Evolutionary conservation across 108 stramenopile genomes (phyloP).

Genomic region (Cylindrotheca fusiformis): DNA sequence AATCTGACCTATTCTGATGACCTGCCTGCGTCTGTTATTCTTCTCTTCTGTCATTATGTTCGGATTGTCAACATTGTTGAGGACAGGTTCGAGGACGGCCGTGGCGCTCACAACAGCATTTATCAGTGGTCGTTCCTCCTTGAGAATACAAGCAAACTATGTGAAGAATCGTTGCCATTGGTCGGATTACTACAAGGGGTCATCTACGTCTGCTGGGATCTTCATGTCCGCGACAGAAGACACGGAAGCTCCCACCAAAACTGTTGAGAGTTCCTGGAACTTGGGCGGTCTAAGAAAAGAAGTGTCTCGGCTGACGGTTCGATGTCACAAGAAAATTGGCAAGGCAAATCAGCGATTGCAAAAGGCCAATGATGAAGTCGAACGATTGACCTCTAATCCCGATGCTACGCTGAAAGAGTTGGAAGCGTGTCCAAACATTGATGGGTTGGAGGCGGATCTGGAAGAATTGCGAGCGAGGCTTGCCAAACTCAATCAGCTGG

Average conservation of each 20-base stretch:
- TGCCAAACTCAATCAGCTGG: slow-evolving; percentile 58
- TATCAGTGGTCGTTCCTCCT: neutral
- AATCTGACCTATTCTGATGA: neutral
- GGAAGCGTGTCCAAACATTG: slow-evolving; percentile 64
- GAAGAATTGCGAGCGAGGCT: slow-evolving; percentile 54
- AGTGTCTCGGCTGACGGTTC: slow-evolving; percentile 52
- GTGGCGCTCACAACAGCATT: slow-evolving; percentile 2
- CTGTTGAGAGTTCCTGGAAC: slow-evolving; percentile 36
- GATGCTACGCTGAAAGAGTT: slow-evolving; percentile 54
- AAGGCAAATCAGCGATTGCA: slow-evolving; percentile 55
- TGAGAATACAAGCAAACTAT: too few relatives aligned
- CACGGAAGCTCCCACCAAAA: neutral
- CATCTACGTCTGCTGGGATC: slow-evolving; percentile 2
- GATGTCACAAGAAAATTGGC: slow-evolving; percentile 82
- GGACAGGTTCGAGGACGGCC: slow-evolving; percentile 27
- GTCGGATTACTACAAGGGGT: too few relatives aligned
- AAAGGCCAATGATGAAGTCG: slow-evolving; percentile 54
- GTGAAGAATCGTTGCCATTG: too few relatives aligned
- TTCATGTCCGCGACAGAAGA: slow-evolving; percentile 10
- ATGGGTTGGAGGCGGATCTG: slow-evolving; percentile 53
- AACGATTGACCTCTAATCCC: slow-evolving; percentile 36
- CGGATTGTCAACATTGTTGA: slow-evolving; percentile 53
- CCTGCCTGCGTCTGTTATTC: neutral
- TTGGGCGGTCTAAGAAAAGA: slow-evolving; percentile 65
- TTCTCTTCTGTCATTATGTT: too few relatives aligned